phyloP scores from a whole-genome alignment of 768 basidiomycete genomes.

The Cystofilobasidium capitatum region DNA sequence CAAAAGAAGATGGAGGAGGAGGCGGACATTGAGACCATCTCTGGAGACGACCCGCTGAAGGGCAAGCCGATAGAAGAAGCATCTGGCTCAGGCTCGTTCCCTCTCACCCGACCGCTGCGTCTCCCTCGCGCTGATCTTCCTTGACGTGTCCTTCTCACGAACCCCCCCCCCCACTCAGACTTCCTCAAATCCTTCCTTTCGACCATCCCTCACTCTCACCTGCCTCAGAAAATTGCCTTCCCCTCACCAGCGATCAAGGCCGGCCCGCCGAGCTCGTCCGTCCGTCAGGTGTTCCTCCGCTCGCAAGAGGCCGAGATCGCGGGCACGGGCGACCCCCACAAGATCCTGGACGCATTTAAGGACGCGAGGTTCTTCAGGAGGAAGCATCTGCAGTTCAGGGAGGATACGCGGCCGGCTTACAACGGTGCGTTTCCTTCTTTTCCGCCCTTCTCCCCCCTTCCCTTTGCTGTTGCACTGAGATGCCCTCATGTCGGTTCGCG shows the following conservation, averaged over 20 bases:
- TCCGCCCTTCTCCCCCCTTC: neutral
- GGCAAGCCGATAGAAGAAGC: no score
- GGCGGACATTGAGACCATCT: no score
- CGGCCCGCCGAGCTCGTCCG: constrained; percentile 30
- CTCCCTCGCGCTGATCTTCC: neutral
- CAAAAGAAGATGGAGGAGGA: no score
- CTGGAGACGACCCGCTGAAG: no score
- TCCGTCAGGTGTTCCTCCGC: constrained; percentile 51
- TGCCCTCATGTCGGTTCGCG: neutral
- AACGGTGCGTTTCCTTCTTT: constrained; percentile 48
- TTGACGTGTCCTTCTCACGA: no score
- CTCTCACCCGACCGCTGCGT: no score
- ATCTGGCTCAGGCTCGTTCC: no score
- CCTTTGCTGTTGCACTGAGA: neutral
- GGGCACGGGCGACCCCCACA: constrained; percentile 60
- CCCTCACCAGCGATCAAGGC: constrained; percentile 15
- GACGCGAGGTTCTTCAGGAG: constrained; percentile 57
- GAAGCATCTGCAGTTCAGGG: constrained; percentile 73
- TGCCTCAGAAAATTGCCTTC: constrained; percentile 18
- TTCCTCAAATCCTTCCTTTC: constrained; percentile 26
- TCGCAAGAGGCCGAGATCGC: constrained; percentile 32
- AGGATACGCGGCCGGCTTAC: constrained; percentile 83
- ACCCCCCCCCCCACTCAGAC: neutral
- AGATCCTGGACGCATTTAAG: constrained; percentile 53
- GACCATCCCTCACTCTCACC: constrained; percentile 16